Conservation (phyloP, 768 basidiomycete genomes). For the Daedalea quercina region DNA sequence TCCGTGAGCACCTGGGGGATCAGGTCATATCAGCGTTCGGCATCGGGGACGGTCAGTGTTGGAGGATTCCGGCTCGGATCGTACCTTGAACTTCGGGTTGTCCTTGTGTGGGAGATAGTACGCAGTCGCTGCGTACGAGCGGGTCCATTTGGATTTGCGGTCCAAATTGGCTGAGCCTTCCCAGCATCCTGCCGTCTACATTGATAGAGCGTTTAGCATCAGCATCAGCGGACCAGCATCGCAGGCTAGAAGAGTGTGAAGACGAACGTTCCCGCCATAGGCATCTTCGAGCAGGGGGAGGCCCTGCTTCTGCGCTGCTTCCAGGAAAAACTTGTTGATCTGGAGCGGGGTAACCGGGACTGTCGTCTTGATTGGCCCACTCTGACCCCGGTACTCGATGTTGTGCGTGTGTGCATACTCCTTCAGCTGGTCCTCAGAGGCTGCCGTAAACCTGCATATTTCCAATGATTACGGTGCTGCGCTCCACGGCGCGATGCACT, state of each 20-base stretch:
- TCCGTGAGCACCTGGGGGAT: conserved; percentile 19
- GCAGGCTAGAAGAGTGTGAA: not conserved
- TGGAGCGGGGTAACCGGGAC: not conserved
- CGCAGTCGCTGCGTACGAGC: conserved; percentile 18
- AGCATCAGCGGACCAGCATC: not conserved
- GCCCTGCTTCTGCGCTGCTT: conserved; percentile 1
- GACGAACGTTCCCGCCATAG: conserved; percentile 4
- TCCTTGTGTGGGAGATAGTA: not conserved
- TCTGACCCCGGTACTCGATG: not conserved
- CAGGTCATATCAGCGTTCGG: conserved; percentile 8
- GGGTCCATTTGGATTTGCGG: conserved; percentile 11
- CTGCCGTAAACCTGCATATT: not conserved
- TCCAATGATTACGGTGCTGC: too few species aligned
- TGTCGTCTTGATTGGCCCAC: conserved; percentile 1
- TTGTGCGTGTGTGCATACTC: conserved; percentile 1
- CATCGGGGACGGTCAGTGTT: not conserved
- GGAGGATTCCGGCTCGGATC: not conserved
- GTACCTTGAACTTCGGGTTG: not conserved
- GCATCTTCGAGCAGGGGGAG: not conserved
- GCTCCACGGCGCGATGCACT: not conserved
- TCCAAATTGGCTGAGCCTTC: conserved; percentile 10
- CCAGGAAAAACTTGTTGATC: not conserved
- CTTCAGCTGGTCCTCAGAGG: not conserved
- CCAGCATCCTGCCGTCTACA: conserved; percentile 1
- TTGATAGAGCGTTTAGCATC: not conserved